A percentile compares a stretch with the other conserved stretches of the same genome.
phyloP scores from a whole-genome alignment of 2,329 filamentous ascomycete species.

The Penicillium paneum region DNA sequence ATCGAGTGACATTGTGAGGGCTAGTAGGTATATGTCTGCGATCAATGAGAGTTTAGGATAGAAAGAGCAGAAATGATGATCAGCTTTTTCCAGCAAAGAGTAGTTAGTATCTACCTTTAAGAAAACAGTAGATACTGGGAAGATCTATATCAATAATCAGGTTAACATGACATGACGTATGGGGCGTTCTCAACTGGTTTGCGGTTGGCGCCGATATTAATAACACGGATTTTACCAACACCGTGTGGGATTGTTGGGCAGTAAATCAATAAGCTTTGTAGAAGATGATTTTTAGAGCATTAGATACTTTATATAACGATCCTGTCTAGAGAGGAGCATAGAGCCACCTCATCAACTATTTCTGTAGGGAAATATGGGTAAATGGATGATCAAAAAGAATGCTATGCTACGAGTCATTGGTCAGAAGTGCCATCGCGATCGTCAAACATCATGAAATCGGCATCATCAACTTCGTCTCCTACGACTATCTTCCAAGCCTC shows the following conservation, averaged over 20 bases:
- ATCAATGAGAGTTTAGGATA: background rate
- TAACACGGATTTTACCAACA: background rate
- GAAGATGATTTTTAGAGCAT: background rate
- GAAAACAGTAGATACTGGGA: background rate
- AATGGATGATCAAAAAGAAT: background rate
- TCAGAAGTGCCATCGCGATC: slow-evolving; percentile 64
- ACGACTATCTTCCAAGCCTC: slow-evolving; percentile 66
- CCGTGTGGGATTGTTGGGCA: background rate
- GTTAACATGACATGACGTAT: slow-evolving; percentile 20
- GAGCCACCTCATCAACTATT: background rate
- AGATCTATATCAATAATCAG: slow-evolving; percentile 14
- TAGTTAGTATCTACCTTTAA: background rate
- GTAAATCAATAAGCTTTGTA: background rate
- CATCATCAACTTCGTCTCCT: slow-evolving; percentile 49
- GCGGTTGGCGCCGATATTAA: slow-evolving; percentile 18
- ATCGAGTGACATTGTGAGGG: slow-evolving; percentile 26
- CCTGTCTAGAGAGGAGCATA: background rate
- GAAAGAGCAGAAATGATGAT: background rate
- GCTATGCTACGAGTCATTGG: slow-evolving; percentile 41
- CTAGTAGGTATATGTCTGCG: background rate
- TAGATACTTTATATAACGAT: background rate
- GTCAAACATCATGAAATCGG: slow-evolving; percentile 72
- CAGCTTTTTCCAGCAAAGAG: background rate
- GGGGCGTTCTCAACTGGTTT: slow-evolving; percentile 24
- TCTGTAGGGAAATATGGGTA: background rate